Evolutionary conservation across 2,329 filamentous ascomycete species (phyloP).

Genomic region (Fusarium keratoplasticum): DNA sequence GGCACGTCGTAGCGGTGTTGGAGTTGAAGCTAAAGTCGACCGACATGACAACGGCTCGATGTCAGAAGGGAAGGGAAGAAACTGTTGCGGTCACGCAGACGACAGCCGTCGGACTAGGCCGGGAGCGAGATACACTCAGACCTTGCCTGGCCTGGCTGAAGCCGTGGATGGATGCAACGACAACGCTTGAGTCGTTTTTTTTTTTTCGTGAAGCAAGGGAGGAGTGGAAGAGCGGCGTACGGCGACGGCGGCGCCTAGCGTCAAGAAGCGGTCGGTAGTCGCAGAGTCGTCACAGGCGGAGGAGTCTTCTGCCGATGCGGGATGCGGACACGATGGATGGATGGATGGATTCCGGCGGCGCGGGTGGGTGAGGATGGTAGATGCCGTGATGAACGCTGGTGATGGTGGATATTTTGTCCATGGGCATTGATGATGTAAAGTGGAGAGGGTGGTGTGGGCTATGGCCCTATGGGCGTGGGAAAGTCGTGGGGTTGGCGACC

Average conservation of each 20-base stretch:
- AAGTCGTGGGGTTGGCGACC: slow-evolving; percentile 11
- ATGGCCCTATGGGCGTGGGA: slow-evolving; percentile 37
- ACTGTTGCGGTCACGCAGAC: slow-evolving; percentile 2
- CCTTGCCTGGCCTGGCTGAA: slow-evolving; percentile 1
- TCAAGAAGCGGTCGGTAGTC: slow-evolving; percentile 1
- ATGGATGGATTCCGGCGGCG: neutral
- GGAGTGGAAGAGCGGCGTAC: neutral
- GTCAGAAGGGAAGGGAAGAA: slow-evolving; percentile 2
- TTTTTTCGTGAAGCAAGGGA: neutral
- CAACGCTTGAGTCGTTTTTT: neutral
- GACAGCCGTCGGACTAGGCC: slow-evolving; percentile 2
- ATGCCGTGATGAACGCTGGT: slow-evolving; percentile 12
- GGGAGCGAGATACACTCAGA: neutral
- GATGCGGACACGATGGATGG: neutral
- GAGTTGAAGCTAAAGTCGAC: slow-evolving; percentile 1
- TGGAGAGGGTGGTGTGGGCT: slow-evolving; percentile 37
- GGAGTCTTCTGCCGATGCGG: neutral
- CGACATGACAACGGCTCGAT: neutral
- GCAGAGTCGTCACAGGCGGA: neutral
- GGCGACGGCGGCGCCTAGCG: slow-evolving; percentile 7
- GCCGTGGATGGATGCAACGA: neutral
- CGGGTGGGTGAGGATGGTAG: slow-evolving; percentile 1
- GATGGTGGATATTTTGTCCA: slow-evolving; percentile 24
- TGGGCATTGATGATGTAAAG: slow-evolving; percentile 32
- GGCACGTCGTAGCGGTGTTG: slow-evolving; percentile 5